Base-by-base conservation (phyloP, 1,284 basidiomycete species). In the Phellinidium pouzarii region DNA sequence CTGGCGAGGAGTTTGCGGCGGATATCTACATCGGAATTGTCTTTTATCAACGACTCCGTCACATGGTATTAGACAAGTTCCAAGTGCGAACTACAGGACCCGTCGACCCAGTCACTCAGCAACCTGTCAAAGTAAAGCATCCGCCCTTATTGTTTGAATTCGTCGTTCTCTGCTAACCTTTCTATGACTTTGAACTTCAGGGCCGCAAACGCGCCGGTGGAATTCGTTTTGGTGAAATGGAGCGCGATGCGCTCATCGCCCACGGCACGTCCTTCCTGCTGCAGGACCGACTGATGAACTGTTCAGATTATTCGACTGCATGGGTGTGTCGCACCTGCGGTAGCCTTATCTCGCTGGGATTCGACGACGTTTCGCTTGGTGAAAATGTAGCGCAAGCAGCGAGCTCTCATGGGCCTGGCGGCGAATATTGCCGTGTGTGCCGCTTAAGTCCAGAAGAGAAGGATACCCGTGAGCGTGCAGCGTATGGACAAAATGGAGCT, bases 61-160 rank as follows among this genome's bases (percentile, higher is more conserved):
- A 99, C 79, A 99, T 99, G 96, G 96, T 99, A 51, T 79, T 97
- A 63, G 96, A 99, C 77, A 99, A 99, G 73, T 99, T 95, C 80
- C 96, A 99, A 74, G 94, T 98, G 34, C 86, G 96, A 62, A 98
- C 96, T 25, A 98, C 94, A 23, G 96, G 96, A 3, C 94, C 94
- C 8, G 92, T 99, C 36, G 95, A 99, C 71, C 85, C 89, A 23
- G 74, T 98, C 43, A 99, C 96, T 4, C 82, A 94, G 59, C 96
- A 99, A 68, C 96, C 96, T 44, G 91, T 99, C 65, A 98, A 99
- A 81, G 92, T 88, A 64, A 65, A 76, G 31, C n/a, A 23, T 31
- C n/a, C 34, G 63, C 51, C 29, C 31, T 8, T 34, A 34, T 54
- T 44, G 29, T 54, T 20, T 42, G 45, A 44, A 31, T 27, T 41